A percentile compares a stretch with the other conserved stretches of the same genome.
Evolutionary conservation across 306 rosid genomes (phyloP).

Genomic region (Acacia acuminata): DNA sequence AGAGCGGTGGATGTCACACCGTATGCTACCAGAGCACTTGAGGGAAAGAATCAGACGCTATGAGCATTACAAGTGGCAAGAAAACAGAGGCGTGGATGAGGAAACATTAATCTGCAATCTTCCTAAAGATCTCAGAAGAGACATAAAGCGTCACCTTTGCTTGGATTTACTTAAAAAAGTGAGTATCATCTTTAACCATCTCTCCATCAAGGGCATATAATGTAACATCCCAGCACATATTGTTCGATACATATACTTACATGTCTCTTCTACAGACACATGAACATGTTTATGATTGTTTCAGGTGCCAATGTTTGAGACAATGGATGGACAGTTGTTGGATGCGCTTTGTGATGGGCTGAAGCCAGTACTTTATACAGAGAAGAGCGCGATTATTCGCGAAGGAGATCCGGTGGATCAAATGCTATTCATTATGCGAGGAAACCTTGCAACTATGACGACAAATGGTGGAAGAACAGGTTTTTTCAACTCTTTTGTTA

Average conservation of each 20-base stretch:
- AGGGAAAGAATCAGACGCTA: constrained; percentile 65
- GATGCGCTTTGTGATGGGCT: background rate
- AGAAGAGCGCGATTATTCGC: background rate
- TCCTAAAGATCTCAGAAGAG: constrained; percentile 80
- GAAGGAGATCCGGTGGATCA: background rate
- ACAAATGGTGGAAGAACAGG: background rate
- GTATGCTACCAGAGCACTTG: constrained; percentile 60
- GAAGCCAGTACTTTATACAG: background rate
- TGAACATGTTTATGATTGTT: too few relatives aligned
- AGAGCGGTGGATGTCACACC: constrained; percentile 82
- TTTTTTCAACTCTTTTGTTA: too few relatives aligned
- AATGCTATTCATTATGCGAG: constrained; percentile 19
- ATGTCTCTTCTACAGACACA: background rate
- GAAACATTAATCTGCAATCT: constrained; percentile 63
- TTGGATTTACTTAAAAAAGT: constrained; percentile 58
- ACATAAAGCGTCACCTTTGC: constrained; percentile 80
- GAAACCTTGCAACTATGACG: background rate
- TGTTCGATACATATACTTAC: background rate
- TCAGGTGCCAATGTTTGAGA: background rate
- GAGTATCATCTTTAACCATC: constrained; percentile 28
- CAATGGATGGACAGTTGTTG: background rate
- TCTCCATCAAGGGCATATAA: too few relatives aligned
- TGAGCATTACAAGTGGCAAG: constrained; percentile 89
- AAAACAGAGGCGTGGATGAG: constrained; percentile 78
- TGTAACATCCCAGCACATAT: too few relatives aligned